These are phyloP conservation scores for Scutellaria minor DNA, from an alignment of 257 asterid species.

Conservation along the genomic window DNA sequence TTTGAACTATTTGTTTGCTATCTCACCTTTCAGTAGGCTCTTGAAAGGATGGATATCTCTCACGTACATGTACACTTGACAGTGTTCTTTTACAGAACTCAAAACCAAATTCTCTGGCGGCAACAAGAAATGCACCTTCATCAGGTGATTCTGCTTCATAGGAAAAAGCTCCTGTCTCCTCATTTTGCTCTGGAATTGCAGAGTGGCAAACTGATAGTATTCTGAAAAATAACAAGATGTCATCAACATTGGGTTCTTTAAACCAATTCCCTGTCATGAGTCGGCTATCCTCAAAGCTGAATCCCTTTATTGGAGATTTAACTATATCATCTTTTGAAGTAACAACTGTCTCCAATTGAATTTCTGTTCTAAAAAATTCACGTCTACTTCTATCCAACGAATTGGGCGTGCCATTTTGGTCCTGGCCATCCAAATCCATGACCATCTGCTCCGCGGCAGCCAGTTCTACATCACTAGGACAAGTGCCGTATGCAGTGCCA, in stretches of 20 bases:
- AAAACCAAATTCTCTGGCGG: constrained; percentile 96
- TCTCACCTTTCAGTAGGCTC: constrained; percentile 77
- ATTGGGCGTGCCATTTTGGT: constrained; percentile 38
- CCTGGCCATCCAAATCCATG: constrained; percentile 67
- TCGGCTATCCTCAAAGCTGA: constrained; percentile 84
- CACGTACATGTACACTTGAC: constrained; percentile 67
- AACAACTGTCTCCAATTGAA: constrained; percentile 70
- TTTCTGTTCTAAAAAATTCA: constrained; percentile 54
- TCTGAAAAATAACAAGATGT: constrained; percentile 72
- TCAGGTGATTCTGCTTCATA: constrained; percentile 98
- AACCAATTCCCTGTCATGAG: constrained; percentile 85
- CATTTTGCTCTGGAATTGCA: constrained; percentile 87
- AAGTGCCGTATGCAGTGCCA: constrained; percentile 74
- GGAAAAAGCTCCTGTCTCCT: constrained; percentile 68
- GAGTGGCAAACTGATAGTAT: constrained; percentile 87
- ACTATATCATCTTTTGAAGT: constrained; percentile 56
- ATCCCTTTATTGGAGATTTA: constrained; percentile 73
- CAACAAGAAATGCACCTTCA: constrained; percentile 89
- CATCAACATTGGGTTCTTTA: constrained; percentile 67
- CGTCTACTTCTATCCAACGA: constrained; percentile 41
- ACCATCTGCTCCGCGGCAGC: constrained; percentile 95
- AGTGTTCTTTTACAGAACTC: constrained; percentile 91
- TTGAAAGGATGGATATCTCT: constrained; percentile 70
- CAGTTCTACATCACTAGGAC: constrained; percentile 89
- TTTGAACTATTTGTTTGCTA: constrained; percentile 10